A percentile compares a stretch with the other conserved stretches of the same genome.
Evolutionary conservation across 2,329 filamentous ascomycete genomes (phyloP).

Genomic region (Arachnomyces sp.): DNA sequence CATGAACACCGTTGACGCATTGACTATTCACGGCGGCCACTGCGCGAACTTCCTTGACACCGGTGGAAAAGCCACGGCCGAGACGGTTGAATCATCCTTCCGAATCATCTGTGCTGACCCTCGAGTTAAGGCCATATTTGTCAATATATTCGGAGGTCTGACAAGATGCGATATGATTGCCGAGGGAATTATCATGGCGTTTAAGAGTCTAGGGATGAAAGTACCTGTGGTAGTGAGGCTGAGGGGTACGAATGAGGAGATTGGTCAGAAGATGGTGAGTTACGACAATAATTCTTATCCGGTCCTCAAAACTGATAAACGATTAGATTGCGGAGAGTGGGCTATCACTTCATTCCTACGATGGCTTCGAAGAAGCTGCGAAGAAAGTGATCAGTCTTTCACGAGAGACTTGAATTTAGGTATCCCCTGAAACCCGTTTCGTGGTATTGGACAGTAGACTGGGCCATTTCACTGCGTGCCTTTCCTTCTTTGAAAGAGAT

Average conservation of each 20-base stretch:
- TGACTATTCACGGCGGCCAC: slow-evolving; percentile 57
- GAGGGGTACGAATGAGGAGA: slow-evolving; percentile 64
- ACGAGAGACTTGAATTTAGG: too few species aligned
- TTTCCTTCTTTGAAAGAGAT: too few species aligned
- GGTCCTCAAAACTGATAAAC: neutral
- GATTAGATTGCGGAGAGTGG: slow-evolving; percentile 57
- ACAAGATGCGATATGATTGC: slow-evolving; percentile 77
- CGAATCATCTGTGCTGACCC: slow-evolving; percentile 62
- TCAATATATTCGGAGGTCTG: slow-evolving; percentile 63
- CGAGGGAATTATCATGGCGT: slow-evolving; percentile 62
- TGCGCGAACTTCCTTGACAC: slow-evolving; percentile 84
- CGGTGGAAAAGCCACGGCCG: slow-evolving; percentile 75
- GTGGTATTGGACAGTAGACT: too few species aligned
- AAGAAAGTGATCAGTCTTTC: slow-evolving; percentile 56
- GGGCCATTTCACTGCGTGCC: too few species aligned
- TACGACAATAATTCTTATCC: slow-evolving; percentile 1
- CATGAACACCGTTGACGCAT: slow-evolving; percentile 82
- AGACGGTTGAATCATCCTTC: slow-evolving; percentile 72
- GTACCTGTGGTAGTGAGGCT: slow-evolving; percentile 70
- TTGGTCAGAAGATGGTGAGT: slow-evolving; percentile 56
- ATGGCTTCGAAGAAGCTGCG: slow-evolving; percentile 66
- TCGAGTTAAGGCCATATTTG: slow-evolving; percentile 63
- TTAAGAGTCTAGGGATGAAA: slow-evolving; percentile 56
- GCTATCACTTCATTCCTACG: slow-evolving; percentile 60
- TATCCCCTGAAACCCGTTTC: too few species aligned